Conservation (phyloP, 2,329 filamentous ascomycete species). For the Calonectria pseudoturangicola region DNA sequence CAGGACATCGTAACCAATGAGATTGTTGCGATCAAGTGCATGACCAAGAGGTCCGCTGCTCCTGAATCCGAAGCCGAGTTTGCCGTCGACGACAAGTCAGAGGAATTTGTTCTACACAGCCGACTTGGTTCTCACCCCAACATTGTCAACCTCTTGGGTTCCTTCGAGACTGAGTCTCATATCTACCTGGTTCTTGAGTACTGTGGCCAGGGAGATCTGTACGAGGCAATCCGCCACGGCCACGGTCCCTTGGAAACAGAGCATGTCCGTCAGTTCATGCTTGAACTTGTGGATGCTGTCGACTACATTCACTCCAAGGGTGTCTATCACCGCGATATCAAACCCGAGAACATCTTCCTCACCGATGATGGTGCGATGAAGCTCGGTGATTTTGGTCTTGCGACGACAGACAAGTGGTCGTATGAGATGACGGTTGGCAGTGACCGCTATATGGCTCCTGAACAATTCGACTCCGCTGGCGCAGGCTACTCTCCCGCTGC, state of each 20-base stretch:
- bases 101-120: slow-evolving; percentile 87
- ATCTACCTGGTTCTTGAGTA: slow-evolving; percentile 95
- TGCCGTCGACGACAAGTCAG: slow-evolving; percentile 87
- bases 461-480: slow-evolving; percentile 94
- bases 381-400: slow-evolving; percentile 96
- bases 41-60: slow-evolving; percentile 86
- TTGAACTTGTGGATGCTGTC: slow-evolving; percentile 92
- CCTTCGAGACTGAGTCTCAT: slow-evolving; percentile 94
- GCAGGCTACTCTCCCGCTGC: slow-evolving; percentile 93
- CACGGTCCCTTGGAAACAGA: slow-evolving; percentile 95
- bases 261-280: slow-evolving; percentile 97
- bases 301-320: slow-evolving; percentile 93
- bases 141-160: slow-evolving; percentile 93
- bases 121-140: slow-evolving; percentile 88
- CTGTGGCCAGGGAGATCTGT: slow-evolving; percentile 95
- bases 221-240: slow-evolving; percentile 94
- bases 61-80: slow-evolving; percentile 77
- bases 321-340: slow-evolving; percentile 98
- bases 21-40: slow-evolving; percentile 94
- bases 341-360: slow-evolving; percentile 99
- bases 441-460: slow-evolving; percentile 99
- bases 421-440: slow-evolving; percentile 96
- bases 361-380: slow-evolving; percentile 92
- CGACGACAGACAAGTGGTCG: slow-evolving; percentile 92
- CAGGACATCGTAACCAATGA: slow-evolving; percentile 85